phyloP scores from a whole-genome alignment of 768 basidiomycete species.

The Leccinum boreale region DNA sequence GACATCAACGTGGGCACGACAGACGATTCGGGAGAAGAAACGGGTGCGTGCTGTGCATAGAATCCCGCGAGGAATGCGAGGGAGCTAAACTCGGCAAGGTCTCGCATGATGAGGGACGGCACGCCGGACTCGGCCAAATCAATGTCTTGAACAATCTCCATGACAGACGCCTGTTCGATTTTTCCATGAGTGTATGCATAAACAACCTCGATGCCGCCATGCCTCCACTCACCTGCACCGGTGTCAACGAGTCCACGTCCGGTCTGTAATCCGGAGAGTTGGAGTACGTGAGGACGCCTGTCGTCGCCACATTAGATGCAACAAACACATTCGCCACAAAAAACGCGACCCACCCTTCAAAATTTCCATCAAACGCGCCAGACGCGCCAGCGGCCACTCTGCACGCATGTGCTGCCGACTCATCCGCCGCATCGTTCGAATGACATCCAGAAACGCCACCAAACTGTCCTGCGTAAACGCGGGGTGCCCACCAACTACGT shows the following conservation, averaged over 20 bases:
- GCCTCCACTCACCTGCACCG: slow-evolving; percentile 60
- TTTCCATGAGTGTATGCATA: background rate
- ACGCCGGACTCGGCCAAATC: slow-evolving; percentile 60
- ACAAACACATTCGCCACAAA: background rate
- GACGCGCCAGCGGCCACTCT: slow-evolving; percentile 65
- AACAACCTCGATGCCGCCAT: background rate
- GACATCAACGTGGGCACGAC: slow-evolving; percentile 6
- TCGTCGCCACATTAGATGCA: background rate
- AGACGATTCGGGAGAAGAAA: slow-evolving; percentile 10
- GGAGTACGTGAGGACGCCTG: slow-evolving; percentile 76
- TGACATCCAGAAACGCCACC: slow-evolving; percentile 72
- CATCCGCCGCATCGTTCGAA: slow-evolving; percentile 55
- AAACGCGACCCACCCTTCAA: slow-evolving; percentile 54
- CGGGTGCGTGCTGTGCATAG: slow-evolving; percentile 39
- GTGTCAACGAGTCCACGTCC: slow-evolving; percentile 78
- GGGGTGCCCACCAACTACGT: slow-evolving; percentile 7
- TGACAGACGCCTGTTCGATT: slow-evolving; percentile 55
- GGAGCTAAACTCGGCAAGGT: slow-evolving; percentile 81
- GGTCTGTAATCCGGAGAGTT: slow-evolving; percentile 83
- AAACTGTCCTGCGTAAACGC: slow-evolving; percentile 69
- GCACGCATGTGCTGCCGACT: slow-evolving; percentile 42
- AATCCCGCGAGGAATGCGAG: slow-evolving; percentile 86
- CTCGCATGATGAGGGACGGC: slow-evolving; percentile 73
- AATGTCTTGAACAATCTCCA: slow-evolving; percentile 66
- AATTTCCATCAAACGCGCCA: slow-evolving; percentile 70